Conservation (phyloP, 148 eudicot species). For the Fagopyrum tataricum region DNA sequence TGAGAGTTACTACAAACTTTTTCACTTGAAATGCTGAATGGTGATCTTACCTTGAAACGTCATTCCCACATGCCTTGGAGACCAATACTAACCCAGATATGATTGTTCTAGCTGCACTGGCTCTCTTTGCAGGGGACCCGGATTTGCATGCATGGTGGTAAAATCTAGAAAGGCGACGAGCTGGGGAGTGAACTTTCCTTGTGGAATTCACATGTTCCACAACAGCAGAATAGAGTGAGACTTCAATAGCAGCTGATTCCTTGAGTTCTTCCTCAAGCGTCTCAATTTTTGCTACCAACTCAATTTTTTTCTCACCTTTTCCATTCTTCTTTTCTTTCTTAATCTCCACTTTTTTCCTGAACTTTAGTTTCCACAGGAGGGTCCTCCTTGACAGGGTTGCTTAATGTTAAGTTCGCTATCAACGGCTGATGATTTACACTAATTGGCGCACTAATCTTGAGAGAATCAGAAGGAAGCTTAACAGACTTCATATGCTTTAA, state of each 20-base stretch:
- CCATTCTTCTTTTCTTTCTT: conserved; percentile 34
- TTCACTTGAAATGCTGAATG: background rate
- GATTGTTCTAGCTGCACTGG: conserved; percentile 63
- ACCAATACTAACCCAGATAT: conserved; percentile 70
- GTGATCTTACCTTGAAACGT: conserved; percentile 55
- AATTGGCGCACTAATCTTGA: conserved; percentile 7
- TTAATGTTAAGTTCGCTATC: background rate
- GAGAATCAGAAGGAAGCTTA: conserved; percentile 33
- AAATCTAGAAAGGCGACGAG: conserved; percentile 69
- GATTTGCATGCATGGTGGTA: conserved; percentile 50
- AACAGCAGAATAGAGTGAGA: conserved; percentile 56
- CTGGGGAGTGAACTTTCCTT: conserved; percentile 78
- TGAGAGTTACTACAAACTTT: background rate
- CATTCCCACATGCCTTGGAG: conserved; percentile 83
- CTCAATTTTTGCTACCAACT: conserved; percentile 46
- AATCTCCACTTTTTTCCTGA: conserved; percentile 26
- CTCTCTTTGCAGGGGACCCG: conserved; percentile 42
- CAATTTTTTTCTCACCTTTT: conserved; percentile 30
- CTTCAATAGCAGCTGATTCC: conserved; percentile 69
- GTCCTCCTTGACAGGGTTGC: background rate
- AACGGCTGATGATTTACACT: background rate
- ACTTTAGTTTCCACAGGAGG: conserved; percentile 22
- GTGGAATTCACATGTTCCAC: conserved; percentile 78
- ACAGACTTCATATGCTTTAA: conserved; percentile 66
- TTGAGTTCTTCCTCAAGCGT: conserved; percentile 79